phyloP scores from a whole-genome alignment of 805 yeast genomes.

The Candida maris region DNA sequence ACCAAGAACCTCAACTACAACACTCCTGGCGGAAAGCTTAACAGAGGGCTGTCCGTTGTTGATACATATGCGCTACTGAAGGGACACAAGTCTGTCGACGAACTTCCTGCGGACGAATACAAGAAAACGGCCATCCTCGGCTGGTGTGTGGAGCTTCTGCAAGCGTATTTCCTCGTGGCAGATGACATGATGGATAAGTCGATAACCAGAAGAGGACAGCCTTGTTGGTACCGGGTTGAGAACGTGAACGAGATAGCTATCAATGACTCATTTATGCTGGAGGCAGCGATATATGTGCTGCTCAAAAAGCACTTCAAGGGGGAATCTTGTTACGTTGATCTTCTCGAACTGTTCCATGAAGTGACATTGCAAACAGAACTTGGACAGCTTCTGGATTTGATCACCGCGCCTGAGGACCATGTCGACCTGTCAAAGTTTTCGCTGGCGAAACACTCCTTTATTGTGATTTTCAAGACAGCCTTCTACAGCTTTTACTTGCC shows the following conservation, averaged over 20 bases:
- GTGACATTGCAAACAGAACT: constrained; percentile 96
- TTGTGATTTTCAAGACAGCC: constrained; percentile 95
- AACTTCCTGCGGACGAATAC: constrained; percentile 66
- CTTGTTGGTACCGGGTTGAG: constrained; percentile 88
- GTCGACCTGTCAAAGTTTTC: constrained; percentile 88
- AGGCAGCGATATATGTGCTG: constrained; percentile 85
- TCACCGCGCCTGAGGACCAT: constrained; percentile 94
- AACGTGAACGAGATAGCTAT: constrained; percentile 91
- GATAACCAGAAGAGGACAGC: constrained; percentile 96
- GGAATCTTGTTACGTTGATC: constrained; percentile 81
- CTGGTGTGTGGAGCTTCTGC: constrained; percentile 92
- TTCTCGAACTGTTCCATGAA: constrained; percentile 92
- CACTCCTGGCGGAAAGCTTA: constrained; percentile 94
- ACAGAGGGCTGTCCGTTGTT: constrained; percentile 93
- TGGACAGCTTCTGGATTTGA: constrained; percentile 92
- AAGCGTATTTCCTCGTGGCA: constrained; percentile 94
- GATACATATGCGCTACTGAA: constrained; percentile 86
- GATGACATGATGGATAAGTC: constrained; percentile 99
- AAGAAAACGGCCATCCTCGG: constrained; percentile 84
- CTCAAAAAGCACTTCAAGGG: constrained; percentile 83
- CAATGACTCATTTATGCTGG: constrained; percentile 95
- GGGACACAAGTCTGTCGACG: constrained; percentile 53
- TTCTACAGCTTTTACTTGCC: constrained; percentile 96
- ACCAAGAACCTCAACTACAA: constrained; percentile 71
- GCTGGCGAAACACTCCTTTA: constrained; percentile 86